Conservation (phyloP, 345 rosid genomes). For the Eucalyptus curtisii region DNA sequence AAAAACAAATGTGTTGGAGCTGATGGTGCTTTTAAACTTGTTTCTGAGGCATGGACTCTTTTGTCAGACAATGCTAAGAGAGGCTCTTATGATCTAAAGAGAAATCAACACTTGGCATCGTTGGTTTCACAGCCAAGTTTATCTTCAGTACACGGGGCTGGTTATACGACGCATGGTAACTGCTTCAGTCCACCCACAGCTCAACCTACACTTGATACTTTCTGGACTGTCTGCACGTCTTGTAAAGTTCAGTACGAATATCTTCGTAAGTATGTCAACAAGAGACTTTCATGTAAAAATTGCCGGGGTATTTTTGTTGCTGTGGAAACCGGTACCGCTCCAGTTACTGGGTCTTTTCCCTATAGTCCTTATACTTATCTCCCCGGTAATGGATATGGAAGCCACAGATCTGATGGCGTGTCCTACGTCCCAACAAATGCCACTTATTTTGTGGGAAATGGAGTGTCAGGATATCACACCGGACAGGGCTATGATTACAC, state of each 20-base stretch:
- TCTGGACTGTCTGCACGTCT: constrained; percentile 97
- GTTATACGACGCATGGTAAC: constrained; percentile 26
- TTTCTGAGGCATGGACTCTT: constrained; percentile 87
- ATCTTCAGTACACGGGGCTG: constrained; percentile 35
- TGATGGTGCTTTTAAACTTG: constrained; percentile 92
- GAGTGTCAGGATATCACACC: constrained; percentile 53
- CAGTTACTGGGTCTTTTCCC: constrained; percentile 69
- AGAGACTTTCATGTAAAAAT: constrained; percentile 96
- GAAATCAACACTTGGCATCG: constrained; percentile 20
- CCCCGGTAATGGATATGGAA: constrained; percentile 46
- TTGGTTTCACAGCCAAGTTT: constrained; percentile 23
- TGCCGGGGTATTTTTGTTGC: constrained; percentile 92
- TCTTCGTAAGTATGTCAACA: constrained; percentile 88
- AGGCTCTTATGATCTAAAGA: constrained; percentile 47
- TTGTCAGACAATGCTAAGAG: constrained; percentile 62
- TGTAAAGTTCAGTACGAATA: constrained; percentile 99
- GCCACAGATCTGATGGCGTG: constrained; percentile 56
- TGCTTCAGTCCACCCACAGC: constrained; percentile 36
- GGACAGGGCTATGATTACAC: constrained; percentile 72
- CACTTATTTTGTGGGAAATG: constrained; percentile 40
- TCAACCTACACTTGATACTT: constrained; percentile 66
- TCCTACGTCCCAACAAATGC: constrained; percentile 63
- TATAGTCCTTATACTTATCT: constrained; percentile 41
- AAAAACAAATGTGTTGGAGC: constrained; percentile 92
- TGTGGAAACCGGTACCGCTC: constrained; percentile 78